phyloP scores from a whole-genome alignment of 352 stramenopile genomes.

The Phytophthora tentaculata region DNA sequence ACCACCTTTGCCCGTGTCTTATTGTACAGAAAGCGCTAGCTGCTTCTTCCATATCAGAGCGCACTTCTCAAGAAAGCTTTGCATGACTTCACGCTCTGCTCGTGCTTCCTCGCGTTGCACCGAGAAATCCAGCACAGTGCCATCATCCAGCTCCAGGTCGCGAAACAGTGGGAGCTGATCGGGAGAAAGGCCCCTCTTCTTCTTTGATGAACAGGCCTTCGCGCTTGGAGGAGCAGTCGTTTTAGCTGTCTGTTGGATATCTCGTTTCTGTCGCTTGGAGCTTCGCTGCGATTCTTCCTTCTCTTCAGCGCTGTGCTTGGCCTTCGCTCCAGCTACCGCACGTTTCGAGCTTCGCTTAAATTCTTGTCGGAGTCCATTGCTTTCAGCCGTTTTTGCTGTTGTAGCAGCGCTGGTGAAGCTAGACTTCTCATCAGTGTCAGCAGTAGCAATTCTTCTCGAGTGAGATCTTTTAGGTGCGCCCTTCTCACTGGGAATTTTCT shows the following conservation, averaged over 20 bases:
- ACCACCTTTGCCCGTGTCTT: constrained; percentile 10
- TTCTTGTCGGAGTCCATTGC: constrained; percentile 9
- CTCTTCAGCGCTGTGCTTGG: constrained; percentile 10
- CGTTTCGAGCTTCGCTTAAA: constrained; percentile 18
- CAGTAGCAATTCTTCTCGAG: constrained; percentile 22
- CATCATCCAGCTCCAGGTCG: constrained; percentile 42
- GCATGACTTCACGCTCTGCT: constrained; percentile 31
- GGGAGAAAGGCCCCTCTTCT: constrained; percentile 18
- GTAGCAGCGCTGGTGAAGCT: constrained; percentile 3
- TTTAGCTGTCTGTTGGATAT: constrained; percentile 2
- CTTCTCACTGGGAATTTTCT: constrained; percentile 13
- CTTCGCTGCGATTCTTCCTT: constrained; percentile 14
- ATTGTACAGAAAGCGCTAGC: constrained; percentile 37
- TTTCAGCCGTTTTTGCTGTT: constrained; percentile 8
- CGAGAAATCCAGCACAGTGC: constrained; percentile 39
- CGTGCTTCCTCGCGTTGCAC: constrained; percentile 35
- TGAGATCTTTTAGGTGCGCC: constrained; percentile 15
- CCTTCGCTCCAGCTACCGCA: neutral
- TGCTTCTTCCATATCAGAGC: constrained; percentile 47
- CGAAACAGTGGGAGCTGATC: constrained; percentile 36
- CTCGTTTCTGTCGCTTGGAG: constrained; percentile 34
- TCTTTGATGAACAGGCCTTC: constrained; percentile 25
- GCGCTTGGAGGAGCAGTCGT: constrained; percentile 4
- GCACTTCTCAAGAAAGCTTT: constrained; percentile 39
- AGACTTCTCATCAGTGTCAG: constrained; percentile 13